phyloP scores from a whole-genome alignment of 352 stramenopile genomes.

The Thalassiosira sp. region DNA sequence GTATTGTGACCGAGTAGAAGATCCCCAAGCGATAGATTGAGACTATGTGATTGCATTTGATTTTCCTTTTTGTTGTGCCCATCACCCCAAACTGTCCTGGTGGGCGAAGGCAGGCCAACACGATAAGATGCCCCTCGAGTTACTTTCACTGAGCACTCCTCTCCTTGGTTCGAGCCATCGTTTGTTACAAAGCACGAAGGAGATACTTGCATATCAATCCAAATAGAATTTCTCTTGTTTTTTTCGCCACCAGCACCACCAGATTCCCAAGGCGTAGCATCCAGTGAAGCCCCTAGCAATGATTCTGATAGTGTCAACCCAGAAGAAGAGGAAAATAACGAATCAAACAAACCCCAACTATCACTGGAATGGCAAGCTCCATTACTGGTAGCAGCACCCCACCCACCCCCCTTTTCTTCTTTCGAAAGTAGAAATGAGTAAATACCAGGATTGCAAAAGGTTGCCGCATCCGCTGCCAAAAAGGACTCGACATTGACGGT shows the following conservation, averaged over 20 bases:
- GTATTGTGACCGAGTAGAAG: slow-evolving; percentile 39
- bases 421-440: slow-evolving; percentile 44
- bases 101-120: slow-evolving; percentile 25
- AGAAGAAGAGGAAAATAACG: slow-evolving; percentile 43
- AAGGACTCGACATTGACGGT: slow-evolving; percentile 44
- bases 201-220: slow-evolving; percentile 50
- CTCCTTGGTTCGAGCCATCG: background rate
- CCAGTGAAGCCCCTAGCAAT: slow-evolving; percentile 34
- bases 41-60: slow-evolving; percentile 8
- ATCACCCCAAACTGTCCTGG: slow-evolving; percentile 2
- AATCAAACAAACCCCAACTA: slow-evolving; percentile 55
- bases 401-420: slow-evolving; percentile 23
- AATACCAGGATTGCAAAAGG: slow-evolving; percentile 44
- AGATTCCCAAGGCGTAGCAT: slow-evolving; percentile 22
- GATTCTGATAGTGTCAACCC: slow-evolving; percentile 33
- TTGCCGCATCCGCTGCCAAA: slow-evolving; percentile 45
- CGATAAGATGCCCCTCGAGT: slow-evolving; percentile 39
- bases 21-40: slow-evolving; percentile 48
- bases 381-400: slow-evolving; percentile 42
- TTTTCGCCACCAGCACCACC: background rate
- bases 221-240: slow-evolving; percentile 45
- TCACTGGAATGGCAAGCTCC: slow-evolving; percentile 41
- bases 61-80: background rate
- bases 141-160: slow-evolving; percentile 35
- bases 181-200: slow-evolving; percentile 27